Percentiles rank a stretch among this genome's conserved stretches.
phyloP scores from a whole-genome alignment of 176 grass and related monocot species.

The Phoenix roebelenii region DNA sequence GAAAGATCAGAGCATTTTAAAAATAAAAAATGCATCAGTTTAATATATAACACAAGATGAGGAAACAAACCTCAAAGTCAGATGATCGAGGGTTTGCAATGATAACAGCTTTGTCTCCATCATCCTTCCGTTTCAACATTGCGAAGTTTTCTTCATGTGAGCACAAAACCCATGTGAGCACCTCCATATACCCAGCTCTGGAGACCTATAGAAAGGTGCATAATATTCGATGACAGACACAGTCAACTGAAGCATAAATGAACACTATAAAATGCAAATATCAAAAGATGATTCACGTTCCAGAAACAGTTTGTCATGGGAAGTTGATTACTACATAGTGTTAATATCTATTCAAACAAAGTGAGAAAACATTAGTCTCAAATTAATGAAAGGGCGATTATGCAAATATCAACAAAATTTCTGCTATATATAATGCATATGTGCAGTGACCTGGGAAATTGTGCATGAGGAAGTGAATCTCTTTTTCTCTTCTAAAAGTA shows the following conservation, averaged over 20 bases:
- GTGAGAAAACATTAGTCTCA: no score
- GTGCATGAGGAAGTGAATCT: no score
- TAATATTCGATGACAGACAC: no score
- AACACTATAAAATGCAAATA: background rate
- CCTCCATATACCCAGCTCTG: constrained; percentile 96
- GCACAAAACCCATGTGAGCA: constrained; percentile 79
- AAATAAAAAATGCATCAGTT: background rate
- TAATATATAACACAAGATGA: background rate
- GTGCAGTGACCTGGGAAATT: no score
- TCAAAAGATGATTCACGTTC: background rate
- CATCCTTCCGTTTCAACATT: constrained; percentile 68
- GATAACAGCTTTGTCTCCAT: constrained; percentile 79
- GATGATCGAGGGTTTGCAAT: constrained; percentile 82
- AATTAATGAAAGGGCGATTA: no score
- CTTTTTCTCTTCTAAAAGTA: no score
- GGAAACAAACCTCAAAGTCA: constrained; percentile 74
- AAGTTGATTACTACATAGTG: no score
- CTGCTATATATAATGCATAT: no score
- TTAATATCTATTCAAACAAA: no score
- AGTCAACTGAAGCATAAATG: background rate
- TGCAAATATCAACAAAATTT: no score
- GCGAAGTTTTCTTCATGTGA: constrained; percentile 91
- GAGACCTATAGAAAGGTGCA: constrained; percentile 46
- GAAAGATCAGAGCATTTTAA: background rate
- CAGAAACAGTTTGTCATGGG: background rate